phyloP scores from a whole-genome alignment of 164 flowering plant genomes.

The Piper betle region DNA sequence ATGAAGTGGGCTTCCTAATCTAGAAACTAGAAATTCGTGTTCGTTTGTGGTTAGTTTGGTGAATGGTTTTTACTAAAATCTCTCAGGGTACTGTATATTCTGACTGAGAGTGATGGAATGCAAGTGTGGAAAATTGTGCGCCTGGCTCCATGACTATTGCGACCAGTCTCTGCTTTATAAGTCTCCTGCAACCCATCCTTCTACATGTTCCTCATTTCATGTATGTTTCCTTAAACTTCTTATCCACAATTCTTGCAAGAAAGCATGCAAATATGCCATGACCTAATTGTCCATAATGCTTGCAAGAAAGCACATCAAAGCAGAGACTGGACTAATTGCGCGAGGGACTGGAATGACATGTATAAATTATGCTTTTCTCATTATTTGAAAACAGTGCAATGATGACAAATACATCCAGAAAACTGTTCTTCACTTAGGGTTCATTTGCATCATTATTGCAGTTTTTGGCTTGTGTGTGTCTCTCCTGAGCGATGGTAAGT shows the following conservation, averaged over 20 bases:
- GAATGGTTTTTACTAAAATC: neutral
- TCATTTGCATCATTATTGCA: no score
- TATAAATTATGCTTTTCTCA: no score
- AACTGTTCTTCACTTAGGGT: no score
- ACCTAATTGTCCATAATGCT: no score
- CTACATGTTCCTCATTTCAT: neutral
- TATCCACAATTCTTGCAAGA: neutral
- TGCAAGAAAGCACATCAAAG: no score
- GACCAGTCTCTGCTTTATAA: constrained; percentile 15
- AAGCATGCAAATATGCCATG: no score
- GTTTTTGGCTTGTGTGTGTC: no score
- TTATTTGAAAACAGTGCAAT: no score
- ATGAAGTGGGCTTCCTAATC: neutral
- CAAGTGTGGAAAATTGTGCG: constrained; percentile 49
- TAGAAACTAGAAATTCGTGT: neutral
- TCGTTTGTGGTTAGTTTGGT: neutral
- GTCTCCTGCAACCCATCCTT: neutral
- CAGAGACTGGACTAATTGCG: no score
- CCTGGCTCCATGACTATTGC: constrained; percentile 58
- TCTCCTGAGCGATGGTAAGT: no score
- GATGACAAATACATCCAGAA: no score
- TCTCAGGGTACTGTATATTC: constrained; percentile 54
- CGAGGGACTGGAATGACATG: no score
- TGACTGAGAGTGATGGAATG: constrained; percentile 37
- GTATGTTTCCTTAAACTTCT: neutral